A percentile compares a stretch with the other conserved stretches of the same genome.
These are phyloP conservation scores for Sabuloglossum arenarium DNA, from an alignment of 495 filamentous ascomycete genomes.

Conservation along the genomic window DNA sequence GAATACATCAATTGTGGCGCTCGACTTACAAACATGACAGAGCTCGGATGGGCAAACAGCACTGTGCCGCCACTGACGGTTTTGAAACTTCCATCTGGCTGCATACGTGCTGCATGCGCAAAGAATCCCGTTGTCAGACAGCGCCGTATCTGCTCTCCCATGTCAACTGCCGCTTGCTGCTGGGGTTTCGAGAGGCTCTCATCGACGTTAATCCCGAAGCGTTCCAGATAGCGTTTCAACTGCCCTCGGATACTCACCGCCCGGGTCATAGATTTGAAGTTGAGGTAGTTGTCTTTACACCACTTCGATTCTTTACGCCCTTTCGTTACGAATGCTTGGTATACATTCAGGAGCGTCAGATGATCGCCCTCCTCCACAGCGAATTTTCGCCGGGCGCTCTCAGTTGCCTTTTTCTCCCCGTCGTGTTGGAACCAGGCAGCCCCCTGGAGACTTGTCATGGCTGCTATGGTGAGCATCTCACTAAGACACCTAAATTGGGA, in stretches of 20 bases:
- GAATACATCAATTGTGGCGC: background rate
- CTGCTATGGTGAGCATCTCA: slow-evolving; percentile 79
- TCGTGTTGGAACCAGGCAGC: slow-evolving; percentile 65
- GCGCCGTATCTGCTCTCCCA: slow-evolving; percentile 53
- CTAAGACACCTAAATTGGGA: slow-evolving; percentile 54
- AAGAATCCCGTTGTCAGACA: slow-evolving; percentile 89
- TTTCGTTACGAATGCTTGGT: slow-evolving; percentile 71
- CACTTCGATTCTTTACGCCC: slow-evolving; percentile 71
- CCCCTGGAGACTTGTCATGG: slow-evolving; percentile 79
- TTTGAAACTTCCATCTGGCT: slow-evolving; percentile 77
- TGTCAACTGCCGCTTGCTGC: slow-evolving; percentile 20
- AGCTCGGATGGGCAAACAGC: slow-evolving; percentile 79
- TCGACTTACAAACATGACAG: slow-evolving; percentile 65
- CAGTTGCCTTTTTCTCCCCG: slow-evolving; percentile 48
- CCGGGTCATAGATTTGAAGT: slow-evolving; percentile 60
- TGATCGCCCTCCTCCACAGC: slow-evolving; percentile 91
- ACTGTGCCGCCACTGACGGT: slow-evolving; percentile 52
- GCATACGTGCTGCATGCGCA: slow-evolving; percentile 89
- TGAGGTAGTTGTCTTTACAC: slow-evolving; percentile 70
- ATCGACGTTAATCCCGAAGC: slow-evolving; percentile 55
- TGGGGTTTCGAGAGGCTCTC: slow-evolving; percentile 26
- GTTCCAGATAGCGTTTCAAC: slow-evolving; percentile 68
- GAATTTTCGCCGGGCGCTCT: slow-evolving; percentile 60
- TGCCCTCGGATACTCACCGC: slow-evolving; percentile 78
- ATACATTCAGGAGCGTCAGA: slow-evolving; percentile 83